Conservation (phyloP, 2,329 filamentous ascomycete genomes). For the Exophiala calicioides region DNA sequence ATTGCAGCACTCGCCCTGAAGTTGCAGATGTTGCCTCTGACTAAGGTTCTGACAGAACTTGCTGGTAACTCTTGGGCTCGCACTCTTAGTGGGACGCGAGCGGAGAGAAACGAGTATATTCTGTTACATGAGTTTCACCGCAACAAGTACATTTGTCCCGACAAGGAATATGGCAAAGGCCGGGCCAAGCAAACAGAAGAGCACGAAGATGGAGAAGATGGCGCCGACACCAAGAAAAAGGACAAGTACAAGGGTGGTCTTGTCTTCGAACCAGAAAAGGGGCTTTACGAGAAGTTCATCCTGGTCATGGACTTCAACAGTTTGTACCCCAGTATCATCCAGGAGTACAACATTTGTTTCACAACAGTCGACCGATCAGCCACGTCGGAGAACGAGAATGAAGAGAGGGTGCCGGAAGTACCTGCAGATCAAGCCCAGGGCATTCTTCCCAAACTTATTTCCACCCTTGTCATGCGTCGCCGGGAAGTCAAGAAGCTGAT, state of each 20-base stretch:
- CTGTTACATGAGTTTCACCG: slow-evolving; percentile 92
- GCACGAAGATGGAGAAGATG: slow-evolving; percentile 64
- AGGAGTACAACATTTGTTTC: slow-evolving; percentile 99
- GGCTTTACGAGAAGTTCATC: slow-evolving; percentile 96
- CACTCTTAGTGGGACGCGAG: slow-evolving; percentile 90
- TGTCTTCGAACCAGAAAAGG: slow-evolving; percentile 96
- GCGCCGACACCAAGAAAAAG: slow-evolving; percentile 83
- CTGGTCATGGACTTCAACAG: slow-evolving; percentile 99
- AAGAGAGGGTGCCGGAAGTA: slow-evolving; percentile 86
- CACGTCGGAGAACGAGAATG: slow-evolving; percentile 67
- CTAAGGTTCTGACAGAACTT: slow-evolving; percentile 92
- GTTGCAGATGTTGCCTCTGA: slow-evolving; percentile 88
- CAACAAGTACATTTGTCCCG: slow-evolving; percentile 97
- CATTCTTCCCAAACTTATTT: slow-evolving; percentile 85
- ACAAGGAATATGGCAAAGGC: slow-evolving; percentile 81
- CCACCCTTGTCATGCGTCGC: slow-evolving; percentile 83
- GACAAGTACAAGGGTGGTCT: slow-evolving; percentile 99
- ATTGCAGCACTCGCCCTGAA: slow-evolving; percentile 86
- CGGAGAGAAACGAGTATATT: slow-evolving; percentile 99
- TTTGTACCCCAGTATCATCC: slow-evolving; percentile 96
- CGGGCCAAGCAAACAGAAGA: slow-evolving; percentile 74
- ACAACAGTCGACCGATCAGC: slow-evolving; percentile 84
- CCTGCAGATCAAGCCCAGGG: slow-evolving; percentile 71
- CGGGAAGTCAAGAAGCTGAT: slow-evolving; percentile 93
- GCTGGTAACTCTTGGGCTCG: slow-evolving; percentile 98